Evolutionary conservation across 768 basidiomycete species (phyloP).

Genomic region (Kwoniella pini): DNA sequence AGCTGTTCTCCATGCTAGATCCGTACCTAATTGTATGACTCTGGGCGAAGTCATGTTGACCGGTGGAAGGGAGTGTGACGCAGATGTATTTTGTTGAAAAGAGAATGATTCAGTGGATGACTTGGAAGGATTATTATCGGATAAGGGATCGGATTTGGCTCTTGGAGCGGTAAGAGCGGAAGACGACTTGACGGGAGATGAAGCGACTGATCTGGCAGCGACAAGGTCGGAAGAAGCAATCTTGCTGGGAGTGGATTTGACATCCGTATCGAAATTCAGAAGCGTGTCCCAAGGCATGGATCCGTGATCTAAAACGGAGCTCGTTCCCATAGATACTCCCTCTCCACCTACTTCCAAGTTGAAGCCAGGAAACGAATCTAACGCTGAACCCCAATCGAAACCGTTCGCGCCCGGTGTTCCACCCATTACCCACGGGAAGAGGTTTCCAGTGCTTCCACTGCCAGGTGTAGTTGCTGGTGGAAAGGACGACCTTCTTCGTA

Average conservation of each 20-base stretch:
- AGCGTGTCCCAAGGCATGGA: slow-evolving; percentile 33
- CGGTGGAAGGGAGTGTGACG: neutral
- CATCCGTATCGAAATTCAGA: slow-evolving; percentile 29
- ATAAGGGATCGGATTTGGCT: slow-evolving; percentile 19
- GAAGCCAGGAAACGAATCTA: slow-evolving; percentile 27
- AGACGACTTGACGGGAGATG: neutral
- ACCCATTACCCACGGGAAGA: slow-evolving; percentile 23
- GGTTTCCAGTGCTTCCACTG: slow-evolving; percentile 7
- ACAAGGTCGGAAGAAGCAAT: slow-evolving; percentile 3
- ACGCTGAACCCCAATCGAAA: slow-evolving; percentile 14
- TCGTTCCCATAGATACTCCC: neutral
- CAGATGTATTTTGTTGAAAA: neutral
- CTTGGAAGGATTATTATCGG: neutral
- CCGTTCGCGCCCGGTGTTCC: slow-evolving; percentile 21
- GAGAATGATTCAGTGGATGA: neutral
- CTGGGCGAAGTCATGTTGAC: neutral
- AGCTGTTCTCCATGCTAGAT: slow-evolving; percentile 45
- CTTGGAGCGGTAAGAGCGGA: neutral
- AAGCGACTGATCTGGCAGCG: neutral
- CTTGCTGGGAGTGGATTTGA: slow-evolving; percentile 1
- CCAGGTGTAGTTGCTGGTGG: slow-evolving; percentile 28
- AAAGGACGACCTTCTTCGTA: slow-evolving; percentile 37
- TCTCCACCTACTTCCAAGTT: slow-evolving; percentile 20
- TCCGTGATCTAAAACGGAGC: slow-evolving; percentile 22
- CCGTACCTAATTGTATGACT: slow-evolving; percentile 29